Base-by-base conservation (phyloP, 257 asterid genomes). In the Ophiorrhiza pumila region DNA sequence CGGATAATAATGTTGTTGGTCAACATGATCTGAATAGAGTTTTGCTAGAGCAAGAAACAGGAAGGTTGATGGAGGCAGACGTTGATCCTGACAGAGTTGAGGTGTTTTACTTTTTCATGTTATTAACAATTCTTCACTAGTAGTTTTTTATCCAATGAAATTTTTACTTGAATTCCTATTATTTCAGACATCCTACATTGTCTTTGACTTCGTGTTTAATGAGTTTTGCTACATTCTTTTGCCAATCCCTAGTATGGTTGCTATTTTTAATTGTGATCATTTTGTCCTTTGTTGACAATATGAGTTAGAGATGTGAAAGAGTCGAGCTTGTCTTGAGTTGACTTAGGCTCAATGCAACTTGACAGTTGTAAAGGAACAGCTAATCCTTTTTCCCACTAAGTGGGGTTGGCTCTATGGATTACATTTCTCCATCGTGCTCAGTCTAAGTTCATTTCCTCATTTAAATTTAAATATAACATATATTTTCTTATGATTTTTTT, bases 1-100 rank as follows among this genome's bases (percentile, higher is more conserved):
- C 78, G 32, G 72, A 65, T 60, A 80, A 76, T 71, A 65, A 55
- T 50, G 67, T 74, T 68, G 85, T 79, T 65, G 97, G 82, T 42
- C 92, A 85, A 73, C 79, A 55, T 52, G 92, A 85, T 52, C 81
- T 67, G 32, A 84, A 78, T 72, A 86, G 86, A 76, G 85, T 83
- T 72, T 68, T 79, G 70, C 88, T 86, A 52, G 90, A 88, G 78
- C 96, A 85, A 72, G 89, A 86, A 75, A 79, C 85, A 65, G 95
- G 80, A 80, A 90, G 85, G 71, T 69, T 78, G 60, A 73, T 81
- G 32, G 96, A 88, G 72, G 77, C 77, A 47, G 97, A 91, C 73
- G 78, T 82, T 73, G 97, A 91, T 79, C 93, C 86, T 65, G 98
- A 94, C 76, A 85, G 98, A 87, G 80, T 90, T 68, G 97, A 91